A percentile compares a stretch with the other conserved stretches of the same genome.
Evolutionary conservation across 1,139 yeast genomes (phyloP).

Genomic region (Pichia kudriavzevii): DNA sequence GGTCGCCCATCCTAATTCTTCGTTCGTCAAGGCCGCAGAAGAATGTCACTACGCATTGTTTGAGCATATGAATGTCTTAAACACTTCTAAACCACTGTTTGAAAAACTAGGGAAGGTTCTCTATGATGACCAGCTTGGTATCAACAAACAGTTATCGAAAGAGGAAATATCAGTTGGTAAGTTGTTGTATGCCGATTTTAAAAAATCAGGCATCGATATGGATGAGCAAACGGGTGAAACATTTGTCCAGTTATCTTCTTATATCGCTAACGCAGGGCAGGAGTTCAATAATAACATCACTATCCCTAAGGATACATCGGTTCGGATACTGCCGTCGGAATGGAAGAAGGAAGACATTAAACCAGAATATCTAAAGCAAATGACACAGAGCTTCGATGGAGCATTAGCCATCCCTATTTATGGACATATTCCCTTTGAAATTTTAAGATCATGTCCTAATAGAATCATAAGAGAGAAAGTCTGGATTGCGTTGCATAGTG

Average conservation of each 20-base stretch:
- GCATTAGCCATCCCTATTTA: conserved; percentile 52
- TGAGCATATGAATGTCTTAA: conserved; percentile 88
- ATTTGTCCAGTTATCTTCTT: conserved; percentile 74
- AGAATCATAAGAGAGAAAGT: conserved; percentile 55
- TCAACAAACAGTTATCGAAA: conserved; percentile 36
- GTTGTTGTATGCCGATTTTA: conserved; percentile 75
- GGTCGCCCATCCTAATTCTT: conserved; percentile 72
- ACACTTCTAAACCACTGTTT: conserved; percentile 75
- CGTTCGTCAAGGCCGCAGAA: conserved; percentile 77
- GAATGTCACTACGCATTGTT: conserved; percentile 82
- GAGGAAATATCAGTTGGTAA: conserved; percentile 85
- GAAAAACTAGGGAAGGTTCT: conserved; percentile 51
- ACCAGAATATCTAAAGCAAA: conserved; percentile 16
- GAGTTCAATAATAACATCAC: conserved; percentile 58
- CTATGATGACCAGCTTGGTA: conserved; percentile 30
- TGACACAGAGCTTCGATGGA: conserved; percentile 22
- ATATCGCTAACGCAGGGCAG: conserved; percentile 77
- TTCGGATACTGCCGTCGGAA: conserved; percentile 22
- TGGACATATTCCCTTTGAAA: conserved; percentile 60
- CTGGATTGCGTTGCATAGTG: conserved; percentile 69
- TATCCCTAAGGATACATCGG: conserved; percentile 32
- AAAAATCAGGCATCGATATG: conserved; percentile 85
- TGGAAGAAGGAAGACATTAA: conserved; percentile 20
- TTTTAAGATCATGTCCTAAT: conserved; percentile 53
- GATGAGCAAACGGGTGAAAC: conserved; percentile 52